These are phyloP conservation scores for Prototheca wickerhamii DNA, from an alignment of 163 green algal species.

Conservation along the genomic window DNA sequence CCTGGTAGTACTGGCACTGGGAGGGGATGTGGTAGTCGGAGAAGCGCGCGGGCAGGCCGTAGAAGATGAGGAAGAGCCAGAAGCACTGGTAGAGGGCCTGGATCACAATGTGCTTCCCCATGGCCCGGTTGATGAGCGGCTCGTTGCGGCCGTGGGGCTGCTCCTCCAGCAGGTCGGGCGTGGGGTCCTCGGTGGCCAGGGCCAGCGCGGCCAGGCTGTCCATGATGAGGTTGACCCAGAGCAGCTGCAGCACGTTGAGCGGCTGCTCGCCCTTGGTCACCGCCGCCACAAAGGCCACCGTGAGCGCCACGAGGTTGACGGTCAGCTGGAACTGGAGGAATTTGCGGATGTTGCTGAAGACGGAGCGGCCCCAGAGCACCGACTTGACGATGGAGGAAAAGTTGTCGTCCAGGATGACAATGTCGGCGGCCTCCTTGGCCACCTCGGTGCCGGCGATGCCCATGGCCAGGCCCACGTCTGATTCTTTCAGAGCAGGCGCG, in stretches of 20 bases:
- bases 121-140: conserved; percentile 78
- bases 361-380: conserved; percentile 89
- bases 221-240: conserved; percentile 99
- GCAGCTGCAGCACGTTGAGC: conserved; percentile 90
- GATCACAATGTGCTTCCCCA: conserved; percentile 94
- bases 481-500: conserved; percentile 91
- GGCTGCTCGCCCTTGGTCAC: conserved; percentile 74
- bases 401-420: conserved; percentile 98
- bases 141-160: conserved; percentile 78
- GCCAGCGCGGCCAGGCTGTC: conserved; percentile 84
- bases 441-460: conserved; percentile 90
- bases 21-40: conserved; percentile 24
- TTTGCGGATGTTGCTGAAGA: conserved; percentile 97
- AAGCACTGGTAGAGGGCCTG: conserved; percentile 68
- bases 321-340: conserved; percentile 95
- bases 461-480: conserved; percentile 92
- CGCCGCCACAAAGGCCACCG: conserved; percentile 85
- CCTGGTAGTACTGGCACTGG: conserved; percentile 15
- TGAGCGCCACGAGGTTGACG: conserved; percentile 93
- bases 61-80: conserved; percentile 84
- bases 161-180: conserved; percentile 67
- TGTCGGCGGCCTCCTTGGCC: conserved; percentile 94
- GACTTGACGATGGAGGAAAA: conserved; percentile 91
- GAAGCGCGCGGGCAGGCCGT: conserved; percentile 47
- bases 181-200: conserved; percentile 86